These are phyloP conservation scores for Infundibulicybe gibba DNA, from an alignment of 768 basidiomycete genomes.

Conservation along the genomic window DNA sequence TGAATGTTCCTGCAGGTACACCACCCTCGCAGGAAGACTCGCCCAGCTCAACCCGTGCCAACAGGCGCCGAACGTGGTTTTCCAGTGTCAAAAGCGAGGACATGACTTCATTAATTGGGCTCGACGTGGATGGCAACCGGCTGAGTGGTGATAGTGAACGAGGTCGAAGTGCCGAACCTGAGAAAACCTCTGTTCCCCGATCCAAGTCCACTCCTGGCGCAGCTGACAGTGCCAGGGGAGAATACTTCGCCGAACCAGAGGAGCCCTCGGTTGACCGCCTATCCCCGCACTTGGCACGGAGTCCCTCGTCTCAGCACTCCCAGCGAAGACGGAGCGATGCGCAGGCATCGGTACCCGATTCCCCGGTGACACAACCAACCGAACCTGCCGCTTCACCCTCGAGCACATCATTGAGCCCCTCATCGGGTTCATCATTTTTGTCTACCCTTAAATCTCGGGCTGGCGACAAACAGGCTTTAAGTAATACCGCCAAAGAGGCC, in stretches of 20 bases:
- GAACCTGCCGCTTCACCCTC: slow-evolving; percentile 21
- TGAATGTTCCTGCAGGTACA: slow-evolving; percentile 7
- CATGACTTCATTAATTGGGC: slow-evolving; percentile 15
- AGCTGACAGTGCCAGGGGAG: slow-evolving; percentile 8
- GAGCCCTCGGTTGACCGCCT: slow-evolving; percentile 9
- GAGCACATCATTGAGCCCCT: slow-evolving; percentile 25
- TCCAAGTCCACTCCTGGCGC: slow-evolving; percentile 31
- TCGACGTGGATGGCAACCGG: slow-evolving; percentile 13
- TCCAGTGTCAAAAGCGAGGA: slow-evolving; percentile 38
- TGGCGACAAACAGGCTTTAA: slow-evolving; percentile 81
- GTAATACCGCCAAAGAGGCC: slow-evolving; percentile 81
- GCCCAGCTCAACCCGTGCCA: slow-evolving; percentile 17
- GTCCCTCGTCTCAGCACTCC: slow-evolving; percentile 42
- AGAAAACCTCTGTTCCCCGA: slow-evolving; percentile 19
- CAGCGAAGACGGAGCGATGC: slow-evolving; percentile 8
- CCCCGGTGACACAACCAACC: slow-evolving; percentile 19
- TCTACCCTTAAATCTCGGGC: slow-evolving; percentile 76
- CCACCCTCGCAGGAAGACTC: slow-evolving; percentile 7
- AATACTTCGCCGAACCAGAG: not conserved
- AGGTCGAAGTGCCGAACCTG: slow-evolving; percentile 31
- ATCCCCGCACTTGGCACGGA: slow-evolving; percentile 21
- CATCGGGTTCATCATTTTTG: slow-evolving; percentile 64
- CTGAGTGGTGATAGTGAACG: slow-evolving; percentile 25
- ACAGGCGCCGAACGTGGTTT: slow-evolving; percentile 58
- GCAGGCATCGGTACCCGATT: slow-evolving; percentile 32